Evolutionary conservation across 139 green algal species (phyloP), one percentile per base, ranked within the genome.

Genomic region (Chlamydomonas sp.): DNA sequence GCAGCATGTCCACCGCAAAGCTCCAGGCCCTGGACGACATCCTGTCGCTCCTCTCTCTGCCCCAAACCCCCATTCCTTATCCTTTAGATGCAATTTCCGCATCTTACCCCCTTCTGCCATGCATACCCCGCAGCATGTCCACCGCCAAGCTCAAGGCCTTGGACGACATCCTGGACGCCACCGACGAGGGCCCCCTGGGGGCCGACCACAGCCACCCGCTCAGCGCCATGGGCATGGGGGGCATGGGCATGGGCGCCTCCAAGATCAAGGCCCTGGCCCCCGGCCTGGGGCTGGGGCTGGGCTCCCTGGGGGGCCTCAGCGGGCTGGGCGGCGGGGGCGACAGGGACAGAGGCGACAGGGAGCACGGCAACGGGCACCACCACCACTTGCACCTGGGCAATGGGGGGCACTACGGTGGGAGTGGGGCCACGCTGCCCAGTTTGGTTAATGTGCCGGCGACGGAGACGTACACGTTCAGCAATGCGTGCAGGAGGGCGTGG

Each of bases 401-500:
- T 73, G 14, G 67, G 14, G 14, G 15, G 76, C 67, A 80, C 62
- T 82, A 63, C 58, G 80, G 79, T 31, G 61, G 63, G 63, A 62
- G 16, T 63, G 86, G 86, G 31, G 73, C 80, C 63, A 90, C 86
- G 63, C 82, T 90, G 17, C 86, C 86, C 17, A 80, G 79, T 14
- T 64, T 90, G 20, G 87, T 88, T 63, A 82, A 90, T 60, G 80
- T 90, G 20, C 87, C 87, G 3, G 74, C 87, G 31, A 80, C 79
- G 10, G 80, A 90, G 81, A 90, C 87, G 20, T 90, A 88, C 87
- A 90, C 79, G 31, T 90, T 90, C 68, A 66, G 76, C 31, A 88
- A 79, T n/a, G 87, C 87, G 2, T 90, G 87, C 76, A 76, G 84
- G 57, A 81, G 81, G 6, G 87, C 87, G 2, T 90, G 87, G 87